phyloP scores from a whole-genome alignment of 208 protist species.

The Endotrypanum monterogeii region DNA sequence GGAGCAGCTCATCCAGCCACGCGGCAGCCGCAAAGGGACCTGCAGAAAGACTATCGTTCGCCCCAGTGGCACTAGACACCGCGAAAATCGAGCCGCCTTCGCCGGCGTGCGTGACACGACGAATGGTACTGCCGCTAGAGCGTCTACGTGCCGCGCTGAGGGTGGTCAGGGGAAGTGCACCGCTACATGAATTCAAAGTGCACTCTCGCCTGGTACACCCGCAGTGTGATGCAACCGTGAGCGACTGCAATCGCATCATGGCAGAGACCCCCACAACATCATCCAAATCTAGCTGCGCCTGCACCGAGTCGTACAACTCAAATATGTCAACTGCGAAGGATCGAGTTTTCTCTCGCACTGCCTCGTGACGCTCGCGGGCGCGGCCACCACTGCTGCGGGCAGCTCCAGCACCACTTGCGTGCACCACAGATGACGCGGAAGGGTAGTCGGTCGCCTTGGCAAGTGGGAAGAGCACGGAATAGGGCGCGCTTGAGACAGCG shows the following conservation, averaged over 20 bases:
- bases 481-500: conserved; percentile 19
- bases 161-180: background rate
- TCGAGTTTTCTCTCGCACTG: conserved; percentile 16
- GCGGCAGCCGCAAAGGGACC: background rate
- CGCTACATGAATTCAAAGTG: background rate
- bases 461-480: conserved; percentile 59
- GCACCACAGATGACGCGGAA: background rate
- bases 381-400: conserved; percentile 11
- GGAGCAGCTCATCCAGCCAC: conserved; percentile 17
- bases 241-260: conserved; percentile 12
- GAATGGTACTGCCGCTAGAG: background rate
- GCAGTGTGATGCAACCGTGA: background rate
- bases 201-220: background rate
- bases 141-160: background rate
- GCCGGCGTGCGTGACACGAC: background rate
- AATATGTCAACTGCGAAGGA: conserved; percentile 18
- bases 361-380: conserved; percentile 24
- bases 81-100: background rate
- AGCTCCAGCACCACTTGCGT: background rate
- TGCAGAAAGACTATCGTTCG: background rate
- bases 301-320: conserved; percentile 19
- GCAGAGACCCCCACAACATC: conserved; percentile 24
- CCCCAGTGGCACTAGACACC: background rate
- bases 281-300: conserved; percentile 24
- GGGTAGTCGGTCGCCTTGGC: conserved; percentile 15